Percentiles rank a stretch among this genome's conserved stretches.
Evolutionary conservation across 179 eudicot species (phyloP).

Genomic region (Vitellaria paradoxa): DNA sequence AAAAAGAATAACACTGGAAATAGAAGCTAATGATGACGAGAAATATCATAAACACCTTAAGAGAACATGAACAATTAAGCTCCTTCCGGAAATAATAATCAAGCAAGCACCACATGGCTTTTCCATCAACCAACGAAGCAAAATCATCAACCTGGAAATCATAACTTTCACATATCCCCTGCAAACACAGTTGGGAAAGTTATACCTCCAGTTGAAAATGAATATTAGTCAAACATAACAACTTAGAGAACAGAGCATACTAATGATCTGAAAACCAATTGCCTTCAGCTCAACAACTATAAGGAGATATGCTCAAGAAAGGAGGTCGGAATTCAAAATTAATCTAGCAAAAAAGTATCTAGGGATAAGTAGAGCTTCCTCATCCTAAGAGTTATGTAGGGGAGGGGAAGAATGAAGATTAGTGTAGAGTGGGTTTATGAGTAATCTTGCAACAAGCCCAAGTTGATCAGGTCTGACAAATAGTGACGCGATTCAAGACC

Average conservation of each 20-base stretch:
- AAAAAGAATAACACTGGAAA: conserved; percentile 2
- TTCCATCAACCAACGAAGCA: conserved; percentile 79
- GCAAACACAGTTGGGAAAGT: conserved; percentile 18
- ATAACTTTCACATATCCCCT: conserved; percentile 81
- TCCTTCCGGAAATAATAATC: conserved; percentile 89
- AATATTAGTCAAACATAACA: neutral
- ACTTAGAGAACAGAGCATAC: neutral
- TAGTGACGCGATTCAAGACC: neutral
- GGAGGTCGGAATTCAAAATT: neutral
- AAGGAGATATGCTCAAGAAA: neutral
- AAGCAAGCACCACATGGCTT: conserved; percentile 97
- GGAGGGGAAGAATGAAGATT: neutral
- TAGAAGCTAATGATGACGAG: neutral
- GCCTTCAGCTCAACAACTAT: neutral
- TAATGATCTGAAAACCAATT: neutral
- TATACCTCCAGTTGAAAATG: conserved; percentile 7
- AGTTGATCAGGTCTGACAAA: neutral
- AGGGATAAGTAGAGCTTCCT: neutral
- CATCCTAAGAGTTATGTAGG: neutral
- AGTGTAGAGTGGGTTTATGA: no score
- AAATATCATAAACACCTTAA: conserved; percentile 40
- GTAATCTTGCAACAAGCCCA: conserved; percentile 5
- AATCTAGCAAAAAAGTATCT: neutral
- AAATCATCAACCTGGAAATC: conserved; percentile 54
- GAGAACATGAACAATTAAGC: conserved; percentile 55